phyloP scores from a whole-genome alignment of 768 basidiomycete species.

The Pisolithus orientalis region DNA sequence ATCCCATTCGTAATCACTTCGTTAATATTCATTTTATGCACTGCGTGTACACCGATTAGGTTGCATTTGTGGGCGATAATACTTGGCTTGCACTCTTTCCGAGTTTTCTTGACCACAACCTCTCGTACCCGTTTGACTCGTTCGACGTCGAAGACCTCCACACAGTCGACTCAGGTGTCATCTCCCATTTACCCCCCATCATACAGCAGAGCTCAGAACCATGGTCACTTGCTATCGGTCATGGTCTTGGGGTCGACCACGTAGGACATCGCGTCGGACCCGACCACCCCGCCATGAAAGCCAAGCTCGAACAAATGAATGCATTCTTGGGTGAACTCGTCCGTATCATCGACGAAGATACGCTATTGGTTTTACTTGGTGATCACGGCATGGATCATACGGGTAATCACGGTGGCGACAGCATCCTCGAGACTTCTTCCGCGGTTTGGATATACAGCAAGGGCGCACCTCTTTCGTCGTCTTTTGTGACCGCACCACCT shows the following conservation, averaged over 20 bases:
- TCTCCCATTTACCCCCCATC: conserved; percentile 74
- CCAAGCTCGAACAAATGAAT: conserved; percentile 88
- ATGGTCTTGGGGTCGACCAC: conserved; percentile 94
- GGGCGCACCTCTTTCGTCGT: conserved; percentile 40
- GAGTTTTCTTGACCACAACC: conserved; percentile 58
- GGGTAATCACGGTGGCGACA: conserved; percentile 96
- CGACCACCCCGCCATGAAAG: conserved; percentile 76
- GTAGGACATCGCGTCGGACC: conserved; percentile 94
- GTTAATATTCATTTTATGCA: too few species aligned
- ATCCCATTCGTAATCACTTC: background rate
- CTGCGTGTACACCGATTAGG: conserved; percentile 57
- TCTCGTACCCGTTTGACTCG: conserved; percentile 85
- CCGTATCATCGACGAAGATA: conserved; percentile 72
- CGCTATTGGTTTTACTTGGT: conserved; percentile 84
- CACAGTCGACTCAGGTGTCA: conserved; percentile 90
- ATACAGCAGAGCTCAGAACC: conserved; percentile 44
- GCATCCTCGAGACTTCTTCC: conserved; percentile 74
- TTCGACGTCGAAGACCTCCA: conserved; percentile 99
- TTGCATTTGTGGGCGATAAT: conserved; percentile 94
- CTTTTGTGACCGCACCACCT: conserved; percentile 34
- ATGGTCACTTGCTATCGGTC: conserved; percentile 89
- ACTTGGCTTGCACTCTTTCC: conserved; percentile 95
- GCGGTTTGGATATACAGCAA: conserved; percentile 94
- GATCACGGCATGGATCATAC: conserved; percentile 96
- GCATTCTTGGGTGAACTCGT: conserved; percentile 69